Base-by-base conservation (phyloP, 2,329 filamentous ascomycete genomes). In the Alternaria arbusti region DNA sequence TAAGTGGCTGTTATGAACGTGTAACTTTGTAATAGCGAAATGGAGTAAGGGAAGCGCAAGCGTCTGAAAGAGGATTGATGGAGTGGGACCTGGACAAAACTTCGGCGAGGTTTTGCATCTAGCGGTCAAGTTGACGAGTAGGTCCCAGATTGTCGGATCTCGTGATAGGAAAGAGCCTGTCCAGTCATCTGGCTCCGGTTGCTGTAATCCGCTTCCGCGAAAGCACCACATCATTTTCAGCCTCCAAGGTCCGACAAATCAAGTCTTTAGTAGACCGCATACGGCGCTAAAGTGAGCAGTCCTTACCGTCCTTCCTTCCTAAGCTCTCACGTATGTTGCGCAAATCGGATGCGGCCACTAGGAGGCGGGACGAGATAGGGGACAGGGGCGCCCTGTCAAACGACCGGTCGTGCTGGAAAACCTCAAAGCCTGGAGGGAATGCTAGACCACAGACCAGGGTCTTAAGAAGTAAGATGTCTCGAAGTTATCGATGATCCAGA, bases 151-250 rank as follows among this genome's bases (percentile, higher is more conserved):
- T 12, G 40, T 52, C 51, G 65, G 63, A 52, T 44, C 63, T 64
- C 49, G 62, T 65, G 64, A 62, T 58, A 51, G 20, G 44, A 23
- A 52, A 49, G 45, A 22, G 20, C 49, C 10, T 51, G 25, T 57
- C 71, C 70, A 69, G 60, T 57, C 52, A 49, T 57, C 44, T 69
- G 70, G 66, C 60, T 52, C 55, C 70, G 70, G 72, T 68, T 67
- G 50, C 54, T 64, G 66, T 54, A 67, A 54, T 69, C 59, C 66
- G 67, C 68, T 73, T 74, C 72, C 70, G 72, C 74, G 74, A 73
- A 76, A 76, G 71, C 70, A 76, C 64, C 58, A 58, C 65, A 64
- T 59, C 60, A 55, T 62, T 55, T 60, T 51, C 44, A 56, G 55
- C 56, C 50, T 46, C 36, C 22, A 15, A 30, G 55, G 69, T 69